These are phyloP conservation scores for Phytophthora pseudosyringae DNA, from an alignment of 352 stramenopile species.

Conservation along the genomic window DNA sequence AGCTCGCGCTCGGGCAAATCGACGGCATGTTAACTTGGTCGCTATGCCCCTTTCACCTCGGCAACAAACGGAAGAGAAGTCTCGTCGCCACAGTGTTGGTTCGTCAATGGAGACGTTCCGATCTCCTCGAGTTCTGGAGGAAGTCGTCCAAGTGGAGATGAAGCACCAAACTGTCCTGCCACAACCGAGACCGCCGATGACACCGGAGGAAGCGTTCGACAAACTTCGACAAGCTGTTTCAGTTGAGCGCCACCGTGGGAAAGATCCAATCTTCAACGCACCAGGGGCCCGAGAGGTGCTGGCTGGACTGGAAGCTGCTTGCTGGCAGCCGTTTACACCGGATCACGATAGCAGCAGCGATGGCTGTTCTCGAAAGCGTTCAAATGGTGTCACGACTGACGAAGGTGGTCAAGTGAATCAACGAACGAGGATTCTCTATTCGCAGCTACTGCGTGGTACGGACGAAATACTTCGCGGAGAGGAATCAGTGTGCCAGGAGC, in stretches of 20 bases:
- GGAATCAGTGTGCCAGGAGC: constrained; percentile 20
- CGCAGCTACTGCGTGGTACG: constrained; percentile 41
- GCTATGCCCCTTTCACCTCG: constrained; percentile 3
- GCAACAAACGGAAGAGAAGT: constrained; percentile 4
- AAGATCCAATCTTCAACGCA: constrained; percentile 3
- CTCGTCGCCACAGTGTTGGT: background rate
- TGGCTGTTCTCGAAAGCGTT: background rate
- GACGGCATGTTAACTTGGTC: constrained; percentile 17
- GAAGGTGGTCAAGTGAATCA: background rate
- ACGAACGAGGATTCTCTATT: constrained; percentile 34
- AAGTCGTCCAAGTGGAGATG: constrained; percentile 44
- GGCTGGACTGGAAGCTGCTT: constrained; percentile 39
- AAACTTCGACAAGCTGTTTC: constrained; percentile 32
- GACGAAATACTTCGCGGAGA: constrained; percentile 36
- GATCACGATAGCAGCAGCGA: background rate
- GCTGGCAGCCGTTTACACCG: constrained; percentile 36
- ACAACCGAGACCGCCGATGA: constrained; percentile 17
- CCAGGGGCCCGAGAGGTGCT: constrained; percentile 29
- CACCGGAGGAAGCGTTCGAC: constrained; percentile 38
- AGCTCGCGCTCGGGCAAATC: constrained; percentile 24
- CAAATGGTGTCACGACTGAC: background rate
- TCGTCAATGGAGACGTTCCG: constrained; percentile 31
- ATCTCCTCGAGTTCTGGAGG: constrained; percentile 37
- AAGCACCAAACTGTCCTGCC: background rate
- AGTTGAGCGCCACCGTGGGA: background rate